A percentile compares a stretch with the other conserved stretches of the same genome.
Evolutionary conservation across 441 rosid genomes (phyloP).

Genomic region (Adansonia grandidieri): DNA sequence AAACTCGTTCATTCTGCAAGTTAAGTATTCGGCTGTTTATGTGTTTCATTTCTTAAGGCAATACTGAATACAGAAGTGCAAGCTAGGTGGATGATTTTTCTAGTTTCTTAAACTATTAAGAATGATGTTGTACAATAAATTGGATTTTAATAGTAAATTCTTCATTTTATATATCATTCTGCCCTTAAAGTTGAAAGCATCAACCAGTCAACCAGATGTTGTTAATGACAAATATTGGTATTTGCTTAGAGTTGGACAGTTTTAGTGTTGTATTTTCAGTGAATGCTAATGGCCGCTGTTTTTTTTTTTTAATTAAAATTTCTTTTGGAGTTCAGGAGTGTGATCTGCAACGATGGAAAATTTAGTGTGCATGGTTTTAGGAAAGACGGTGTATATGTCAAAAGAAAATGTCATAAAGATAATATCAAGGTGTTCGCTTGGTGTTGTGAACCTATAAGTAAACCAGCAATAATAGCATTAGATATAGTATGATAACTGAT

Average conservation of each 20-base stretch:
- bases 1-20: not conserved
- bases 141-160: not conserved
- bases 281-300: not conserved
- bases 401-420: too few relatives aligned
- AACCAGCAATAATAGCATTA: not conserved
- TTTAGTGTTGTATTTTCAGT: not conserved
- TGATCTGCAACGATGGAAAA: not conserved
- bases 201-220: not conserved
- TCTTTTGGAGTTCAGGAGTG: too few relatives aligned
- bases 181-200: not conserved
- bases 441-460: not conserved
- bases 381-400: not conserved
- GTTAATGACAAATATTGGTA: not conserved
- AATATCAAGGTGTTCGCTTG: too few relatives aligned
- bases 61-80: not conserved
- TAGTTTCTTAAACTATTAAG: not conserved
- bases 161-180: not conserved
- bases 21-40: not conserved
- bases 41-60: constrained; percentile 12
- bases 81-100: not conserved
- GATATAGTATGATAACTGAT: not conserved
- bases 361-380: not conserved
- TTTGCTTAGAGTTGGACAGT: not conserved
- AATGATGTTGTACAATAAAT: not conserved
- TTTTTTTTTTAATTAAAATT: too few relatives aligned